Evolutionary conservation across 371 early-diverging fungal species (phyloP), one percentile per base, ranked within the genome.

Genomic region (Lichtheimia corymbifera): DNA sequence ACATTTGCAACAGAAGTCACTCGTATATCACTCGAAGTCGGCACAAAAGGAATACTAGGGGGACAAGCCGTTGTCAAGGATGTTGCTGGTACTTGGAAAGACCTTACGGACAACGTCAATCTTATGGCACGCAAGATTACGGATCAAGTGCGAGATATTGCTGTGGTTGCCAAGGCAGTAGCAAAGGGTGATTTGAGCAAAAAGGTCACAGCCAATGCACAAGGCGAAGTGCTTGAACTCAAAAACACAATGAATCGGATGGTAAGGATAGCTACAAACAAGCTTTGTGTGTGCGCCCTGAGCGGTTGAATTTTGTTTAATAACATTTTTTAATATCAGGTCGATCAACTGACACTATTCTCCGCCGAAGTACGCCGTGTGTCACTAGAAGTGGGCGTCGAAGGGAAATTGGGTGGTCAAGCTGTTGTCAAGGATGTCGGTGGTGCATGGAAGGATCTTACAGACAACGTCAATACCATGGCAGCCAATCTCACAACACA

Each of bases 1-100:
- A 81, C 73, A 1, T 84, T 84, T 67, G 85, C 84, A 4, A 73
- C 76, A 1, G 88, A 88, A 62, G 86, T 89, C n/a, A 79, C 82
- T 50, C 80, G 83, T 20, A 86, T 88, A 0, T 80, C 86, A 9
- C 59, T 78, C 5, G 86, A 86, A 62, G 89, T 88, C 45, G 86
- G 89, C 6, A 88, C 86, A 0, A 86, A 84, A 41, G 87, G 87
- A 9, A 80, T 77, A 53, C 72, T 89, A 0, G 87, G 88, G 50
- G 89, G 81, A 7, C 83, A 83, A 59, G 88, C 88, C 15, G 66
- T 70, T 2, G 85, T 85, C 25, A 68, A 70, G 15, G 77, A 75
- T 41, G 83, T 86, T 1, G 81, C 76, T 24, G 81, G 81, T 24
- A 83, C 84, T 4, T 84, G 85, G 85, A 81, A 82, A 63, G 83